Percentiles rank a stretch among this genome's conserved stretches.
Evolutionary conservation across 2,329 filamentous ascomycete genomes (phyloP).

Genomic region (Diaporthe aspalathi): DNA sequence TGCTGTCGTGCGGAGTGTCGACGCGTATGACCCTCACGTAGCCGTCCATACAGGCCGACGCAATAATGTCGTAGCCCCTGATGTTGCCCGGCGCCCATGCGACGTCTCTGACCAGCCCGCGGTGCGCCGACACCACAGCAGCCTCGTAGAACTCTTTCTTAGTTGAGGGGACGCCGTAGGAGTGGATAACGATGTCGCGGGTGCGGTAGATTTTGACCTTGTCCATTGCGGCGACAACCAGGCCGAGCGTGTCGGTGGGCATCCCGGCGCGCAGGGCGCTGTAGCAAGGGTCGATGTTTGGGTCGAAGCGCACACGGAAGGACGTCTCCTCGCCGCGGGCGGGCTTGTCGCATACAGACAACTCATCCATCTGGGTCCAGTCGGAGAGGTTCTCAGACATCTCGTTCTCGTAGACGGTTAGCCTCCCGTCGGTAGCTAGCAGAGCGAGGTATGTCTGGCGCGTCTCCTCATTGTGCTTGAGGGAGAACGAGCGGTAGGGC

Average conservation of each 20-base stretch:
- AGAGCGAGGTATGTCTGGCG: constrained; percentile 87
- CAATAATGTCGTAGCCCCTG: constrained; percentile 88
- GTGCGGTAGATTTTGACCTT: constrained; percentile 86
- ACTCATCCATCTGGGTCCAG: constrained; percentile 80
- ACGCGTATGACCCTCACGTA: constrained; percentile 89
- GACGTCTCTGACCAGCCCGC: constrained; percentile 84
- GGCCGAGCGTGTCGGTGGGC: constrained; percentile 78
- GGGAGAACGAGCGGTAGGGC: constrained; percentile 84
- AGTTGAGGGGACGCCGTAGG: constrained; percentile 64
- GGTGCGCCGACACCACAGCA: constrained; percentile 78
- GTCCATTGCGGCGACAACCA: constrained; percentile 90
- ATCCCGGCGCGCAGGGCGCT: constrained; percentile 83
- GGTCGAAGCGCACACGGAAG: constrained; percentile 89
- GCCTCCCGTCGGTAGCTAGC: constrained; percentile 82
- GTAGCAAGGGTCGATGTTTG: constrained; percentile 84
- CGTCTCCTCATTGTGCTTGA: constrained; percentile 83
- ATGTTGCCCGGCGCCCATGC: constrained; percentile 95
- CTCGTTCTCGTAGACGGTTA: constrained; percentile 86
- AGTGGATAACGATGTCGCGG: constrained; percentile 64
- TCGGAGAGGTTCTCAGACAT: constrained; percentile 83
- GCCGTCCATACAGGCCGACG: constrained; percentile 93
- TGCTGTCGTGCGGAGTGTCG: constrained; percentile 65
- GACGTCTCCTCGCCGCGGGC: constrained; percentile 85
- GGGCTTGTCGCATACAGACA: constrained; percentile 77
- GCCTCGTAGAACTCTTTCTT: constrained; percentile 87